These are phyloP conservation scores for Solanum bulbocastanum DNA, from an alignment of 257 asterid species.

Conservation along the genomic window DNA sequence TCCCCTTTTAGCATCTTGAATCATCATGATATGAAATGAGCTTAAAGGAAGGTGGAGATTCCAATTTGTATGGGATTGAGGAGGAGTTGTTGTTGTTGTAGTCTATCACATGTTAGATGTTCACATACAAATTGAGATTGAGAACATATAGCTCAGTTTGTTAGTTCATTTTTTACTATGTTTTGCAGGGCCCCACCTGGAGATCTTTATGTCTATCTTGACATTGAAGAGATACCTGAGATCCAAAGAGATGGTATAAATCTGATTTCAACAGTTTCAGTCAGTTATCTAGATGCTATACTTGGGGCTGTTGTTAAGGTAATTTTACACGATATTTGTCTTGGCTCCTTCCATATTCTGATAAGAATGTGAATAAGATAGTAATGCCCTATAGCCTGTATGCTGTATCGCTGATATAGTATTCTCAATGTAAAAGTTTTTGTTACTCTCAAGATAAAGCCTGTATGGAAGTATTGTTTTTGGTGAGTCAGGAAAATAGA, in stretches of 20 bases:
- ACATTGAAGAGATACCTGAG: conserved; percentile 81
- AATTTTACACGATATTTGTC: not conserved
- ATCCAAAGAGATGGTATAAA: conserved; percentile 97
- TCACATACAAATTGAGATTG: not conserved
- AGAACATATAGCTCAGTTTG: not conserved
- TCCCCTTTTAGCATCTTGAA: not conserved
- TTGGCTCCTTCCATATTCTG: not conserved
- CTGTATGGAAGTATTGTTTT: not conserved
- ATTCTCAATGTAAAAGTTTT: not conserved
- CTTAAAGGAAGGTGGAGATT: not conserved
- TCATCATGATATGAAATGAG: not conserved
- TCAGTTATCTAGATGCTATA: conserved; percentile 89
- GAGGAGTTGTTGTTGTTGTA: not conserved
- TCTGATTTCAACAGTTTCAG: conserved; percentile 63
- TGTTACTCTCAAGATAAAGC: not conserved
- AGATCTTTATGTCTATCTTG: conserved; percentile 95
- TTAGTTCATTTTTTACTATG: not conserved
- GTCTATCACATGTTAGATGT: not conserved
- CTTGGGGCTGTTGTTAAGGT: conserved; percentile 76
- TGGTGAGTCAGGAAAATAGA: not conserved
- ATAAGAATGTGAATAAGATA: not conserved
- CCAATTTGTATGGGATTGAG: not conserved
- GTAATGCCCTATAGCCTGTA: not conserved
- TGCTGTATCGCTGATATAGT: not conserved
- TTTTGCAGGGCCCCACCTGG: conserved; percentile 72